Evolutionary conservation across 2,329 filamentous ascomycete species (phyloP), one percentile per base, ranked within the genome.

Genomic region (Fusarium secorum): DNA sequence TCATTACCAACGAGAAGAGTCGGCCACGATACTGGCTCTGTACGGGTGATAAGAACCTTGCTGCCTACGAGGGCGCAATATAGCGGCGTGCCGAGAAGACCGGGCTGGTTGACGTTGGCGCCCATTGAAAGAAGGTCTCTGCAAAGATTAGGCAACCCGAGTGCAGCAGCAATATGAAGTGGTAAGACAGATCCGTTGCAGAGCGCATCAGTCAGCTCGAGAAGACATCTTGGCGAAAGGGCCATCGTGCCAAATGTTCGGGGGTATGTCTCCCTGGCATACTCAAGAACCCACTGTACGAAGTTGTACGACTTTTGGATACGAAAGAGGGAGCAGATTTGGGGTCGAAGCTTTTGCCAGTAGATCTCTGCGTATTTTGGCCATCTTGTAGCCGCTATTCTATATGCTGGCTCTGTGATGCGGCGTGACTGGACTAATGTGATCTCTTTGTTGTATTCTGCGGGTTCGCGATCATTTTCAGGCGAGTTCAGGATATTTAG

Each of bases 231-330:
- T 26, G 71, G 64, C 1, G 75, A 74, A 1, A 75, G 39, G 5
- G 75, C 73, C 14, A 72, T 33, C 10, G 56, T 28, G 14, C 78
- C 73, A 9, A 76, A 73, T 0, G 61, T 64, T 2, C 70, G 64
- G 3, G 80, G 79, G 55, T 73, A 80, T 5, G 65, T 75, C 24
- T 75, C 70, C 24, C 77, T 72, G 3, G 75, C 77, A 61, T 79
- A 81, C 46, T 81, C 79, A 24, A 82, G 61, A 6, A 74, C 71
- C 80, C 81, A 82, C 24, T 81, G 80, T 14, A 78, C 75, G 35
- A 82, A 80, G 62, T 76, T 79, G 49, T 72, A 77, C 2, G 75
- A 70, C 26, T 66, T 75, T 0, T 73, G 60, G 1, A 62, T 46
- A 4, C 66, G 60, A 51, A 82, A 81, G 8, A 82, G 73, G 11